These are phyloP conservation scores for Leucocoprinus sp. DNA, from an alignment of 768 basidiomycete species.

Conservation along the genomic window DNA sequence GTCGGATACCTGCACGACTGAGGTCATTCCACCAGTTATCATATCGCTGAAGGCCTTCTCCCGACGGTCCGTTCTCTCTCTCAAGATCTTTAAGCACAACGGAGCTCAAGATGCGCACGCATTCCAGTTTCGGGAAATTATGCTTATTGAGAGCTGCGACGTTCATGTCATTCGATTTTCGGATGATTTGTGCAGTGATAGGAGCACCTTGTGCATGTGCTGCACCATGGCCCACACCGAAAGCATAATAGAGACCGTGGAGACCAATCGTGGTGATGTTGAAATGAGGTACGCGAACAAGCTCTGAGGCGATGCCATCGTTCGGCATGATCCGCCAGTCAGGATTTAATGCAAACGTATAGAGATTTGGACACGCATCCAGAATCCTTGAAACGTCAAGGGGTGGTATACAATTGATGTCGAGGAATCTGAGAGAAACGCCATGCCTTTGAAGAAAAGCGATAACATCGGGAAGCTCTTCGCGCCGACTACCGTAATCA, in stretches of 20 bases:
- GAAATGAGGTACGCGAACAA: conserved; percentile 46
- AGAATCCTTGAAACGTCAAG: conserved; percentile 54
- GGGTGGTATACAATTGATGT: conserved; percentile 49
- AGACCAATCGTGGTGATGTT: conserved; percentile 57
- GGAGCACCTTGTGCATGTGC: conserved; percentile 31
- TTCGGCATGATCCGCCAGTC: conserved; percentile 55
- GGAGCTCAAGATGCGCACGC: conserved; percentile 51
- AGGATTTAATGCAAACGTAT: conserved; percentile 62
- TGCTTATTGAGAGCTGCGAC: conserved; percentile 42
- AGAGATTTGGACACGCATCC: conserved; percentile 54
- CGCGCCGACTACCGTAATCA: conserved; percentile 36
- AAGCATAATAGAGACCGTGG: conserved; percentile 62
- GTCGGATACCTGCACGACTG: conserved; percentile 36
- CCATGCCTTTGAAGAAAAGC: conserved; percentile 59
- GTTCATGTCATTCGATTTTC: conserved; percentile 59
- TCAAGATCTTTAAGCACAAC: conserved; percentile 52
- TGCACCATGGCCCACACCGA: conserved; percentile 52
- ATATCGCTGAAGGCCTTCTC: conserved; percentile 48
- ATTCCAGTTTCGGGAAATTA: conserved; percentile 54
- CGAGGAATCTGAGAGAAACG: conserved; percentile 48
- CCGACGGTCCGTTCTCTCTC: conserved; percentile 38
- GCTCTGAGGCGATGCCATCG: conserved; percentile 24
- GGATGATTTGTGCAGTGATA: conserved; percentile 35
- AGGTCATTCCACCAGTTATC: conserved; percentile 62
- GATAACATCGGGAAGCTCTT: conserved; percentile 49